These are phyloP conservation scores for Myrica gale DNA, from an alignment of 306 rosid species.

Conservation along the genomic window DNA sequence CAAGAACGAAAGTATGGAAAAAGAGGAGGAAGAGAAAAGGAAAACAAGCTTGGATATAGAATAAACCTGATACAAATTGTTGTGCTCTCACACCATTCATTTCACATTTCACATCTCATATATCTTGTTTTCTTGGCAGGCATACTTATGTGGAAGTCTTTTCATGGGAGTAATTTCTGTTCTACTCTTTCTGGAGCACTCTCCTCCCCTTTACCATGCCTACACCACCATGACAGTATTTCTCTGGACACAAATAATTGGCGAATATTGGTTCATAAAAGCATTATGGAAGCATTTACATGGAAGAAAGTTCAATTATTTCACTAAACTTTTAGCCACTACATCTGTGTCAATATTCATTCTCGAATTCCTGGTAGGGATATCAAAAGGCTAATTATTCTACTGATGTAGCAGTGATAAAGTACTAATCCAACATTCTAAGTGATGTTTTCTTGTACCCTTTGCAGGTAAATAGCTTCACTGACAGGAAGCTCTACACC, in stretches of 20 bases:
- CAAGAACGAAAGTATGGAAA: background rate
- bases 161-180: conserved; percentile 52
- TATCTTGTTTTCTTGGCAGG: conserved; percentile 46
- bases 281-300: conserved; percentile 64
- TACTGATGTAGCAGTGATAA: conserved; percentile 20
- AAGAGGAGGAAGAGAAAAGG: conserved; percentile 11
- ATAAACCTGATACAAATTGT: background rate
- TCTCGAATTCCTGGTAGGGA: conserved; percentile 77
- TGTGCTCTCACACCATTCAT: conserved; percentile 4
- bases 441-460: conserved; percentile 23
- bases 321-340: conserved; percentile 50
- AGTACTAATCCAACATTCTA: conserved; percentile 32
- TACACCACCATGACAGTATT: conserved; percentile 67
- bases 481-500: conserved; percentile 84
- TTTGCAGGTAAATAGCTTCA: conserved; percentile 76
- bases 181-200: conserved; percentile 64
- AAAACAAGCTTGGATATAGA: background rate
- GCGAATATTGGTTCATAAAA: conserved; percentile 64
- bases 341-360: conserved; percentile 55
- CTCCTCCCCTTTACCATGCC: conserved; percentile 90
- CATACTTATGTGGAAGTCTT: conserved; percentile 59
- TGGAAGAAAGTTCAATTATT: conserved; percentile 51
- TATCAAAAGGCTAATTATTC: conserved; percentile 18
- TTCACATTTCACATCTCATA: conserved; percentile 13
- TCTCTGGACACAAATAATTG: conserved; percentile 69